Evolutionary conservation across 2,329 filamentous ascomycete species (phyloP), one percentile per base, ranked within the genome.

Genomic region (Purpureocillium takamizusanense): DNA sequence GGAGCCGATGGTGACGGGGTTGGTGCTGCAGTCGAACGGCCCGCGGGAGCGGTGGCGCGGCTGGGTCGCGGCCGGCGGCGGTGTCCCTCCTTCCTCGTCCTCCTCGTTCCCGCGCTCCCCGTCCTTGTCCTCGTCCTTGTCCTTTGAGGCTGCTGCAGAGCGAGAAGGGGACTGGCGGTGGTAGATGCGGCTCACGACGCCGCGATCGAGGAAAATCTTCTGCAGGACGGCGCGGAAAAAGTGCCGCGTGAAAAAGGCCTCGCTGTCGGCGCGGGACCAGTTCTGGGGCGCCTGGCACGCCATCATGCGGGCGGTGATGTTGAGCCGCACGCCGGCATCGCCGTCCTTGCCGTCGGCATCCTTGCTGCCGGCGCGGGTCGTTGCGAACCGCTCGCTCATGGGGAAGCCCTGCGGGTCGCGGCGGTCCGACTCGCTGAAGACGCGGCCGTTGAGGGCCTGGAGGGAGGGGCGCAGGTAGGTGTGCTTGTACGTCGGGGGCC

Each of bases 281-380:
- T 98, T 98, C 42, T 81, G 72, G 2, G 92, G 89, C 7, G 92
- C 92, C 64, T 98, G 92, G 36, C 94, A 89, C 3, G 90, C 90
- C 90, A 97, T 95, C 83, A 95, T 95, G 33, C 92, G 78, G 1
- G 92, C 88, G 4, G 92, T 98, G 55, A 97, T 95, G 60, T 98
- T 97, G 41, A 97, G 71, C 17, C 86, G 76, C 34, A 97, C 71
- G 3, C 88, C 87, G 21, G 21, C 21, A 8, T 70, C 67, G 13
- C 62, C 65, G 15, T 67, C 60, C 49, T 82, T 74, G 4, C 21
- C 21, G 21, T 25, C 21, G 21, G 6, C 21, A 25, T 10, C 6
- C 21, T 25, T 10, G 10, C 21, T 10, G 21, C 21, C 21, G 10
- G 21, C 21, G 5, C 21, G 21, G 5, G 21, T 25, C 21, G 59